Evolutionary conservation across 2,329 filamentous ascomycete genomes (phyloP), one percentile per base, ranked within the genome.

Genomic region (Aspergillus floridensis): DNA sequence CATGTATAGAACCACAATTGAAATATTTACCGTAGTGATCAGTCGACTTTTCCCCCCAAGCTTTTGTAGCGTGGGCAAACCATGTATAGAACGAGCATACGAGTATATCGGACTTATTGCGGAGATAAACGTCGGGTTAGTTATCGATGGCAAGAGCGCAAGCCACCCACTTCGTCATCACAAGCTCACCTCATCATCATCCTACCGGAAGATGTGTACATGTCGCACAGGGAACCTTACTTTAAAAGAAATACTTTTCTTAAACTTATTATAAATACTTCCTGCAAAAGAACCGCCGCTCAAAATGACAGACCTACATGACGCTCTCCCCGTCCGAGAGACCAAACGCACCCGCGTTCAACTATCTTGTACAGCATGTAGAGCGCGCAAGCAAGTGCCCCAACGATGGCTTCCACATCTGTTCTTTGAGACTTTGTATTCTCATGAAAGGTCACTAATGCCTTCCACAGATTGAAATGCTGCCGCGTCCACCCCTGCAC

Each of bases 311-410:
- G 38, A 44, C 14, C 12, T 14, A 16, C 6, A 44, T 19, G 16
- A 44, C 14, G 16, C 38, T 16, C 38, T 16, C 38, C 38, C 14
- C 14, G 12, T 19, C 7, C 63, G 60, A 6, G 64, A 64, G 19
- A 72, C 70, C 58, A 76, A 75, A 59, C 69, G 72, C 59, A 73
- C 68, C 32, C 60, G 73, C 46, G 73, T 76, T n/a, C 73, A 76
- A 60, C 70, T 75, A 49, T 76, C 73, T 16, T 76, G 73, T 59
- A 76, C 72, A n/a, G 68, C 71, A 12, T 76, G 73, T 61, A 68
- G 73, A 63, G 68, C 61, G 41, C 69, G 73, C 52, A 76, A 76
- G 73, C 75, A 67, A 52, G 70, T 46, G 16, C 5, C 32, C 58
- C 38, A 24, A 14, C 2, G 16, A 35, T 16, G 16, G 21, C 22